Evolutionary conservation across 805 yeast species (phyloP).

Genomic region (Candida adriatica): DNA sequence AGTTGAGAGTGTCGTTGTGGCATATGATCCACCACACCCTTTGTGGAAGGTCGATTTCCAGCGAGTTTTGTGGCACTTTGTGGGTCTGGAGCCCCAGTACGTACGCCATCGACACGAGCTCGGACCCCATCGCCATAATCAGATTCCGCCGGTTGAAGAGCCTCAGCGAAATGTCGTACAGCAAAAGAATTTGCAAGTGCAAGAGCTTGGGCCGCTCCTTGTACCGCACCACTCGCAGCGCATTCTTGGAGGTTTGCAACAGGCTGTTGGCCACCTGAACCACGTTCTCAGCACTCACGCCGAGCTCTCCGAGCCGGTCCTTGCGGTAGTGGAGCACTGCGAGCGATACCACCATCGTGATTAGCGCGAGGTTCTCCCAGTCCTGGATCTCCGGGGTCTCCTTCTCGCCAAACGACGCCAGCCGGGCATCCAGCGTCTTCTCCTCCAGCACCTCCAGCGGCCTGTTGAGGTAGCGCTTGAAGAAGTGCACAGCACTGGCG

Average conservation of each 20-base stretch:
- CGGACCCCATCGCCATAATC: constrained; percentile 16
- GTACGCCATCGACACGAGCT: constrained; percentile 19
- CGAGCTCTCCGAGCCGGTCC: constrained; percentile 5
- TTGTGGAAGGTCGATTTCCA: constrained; percentile 14
- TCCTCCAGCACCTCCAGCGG: constrained; percentile 15
- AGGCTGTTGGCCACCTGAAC: constrained; percentile 11
- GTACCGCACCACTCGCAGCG: constrained; percentile 12
- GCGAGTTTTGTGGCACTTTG: constrained; percentile 15
- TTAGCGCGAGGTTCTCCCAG: constrained; percentile 15
- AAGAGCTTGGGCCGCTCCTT: constrained; percentile 15
- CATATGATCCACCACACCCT: constrained; percentile 21
- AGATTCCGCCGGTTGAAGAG: constrained; percentile 13
- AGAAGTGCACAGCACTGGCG: constrained; percentile 5
- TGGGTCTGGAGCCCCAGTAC: constrained; percentile 15
- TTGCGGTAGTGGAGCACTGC: constrained; percentile 14
- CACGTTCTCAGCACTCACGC: constrained; percentile 3
- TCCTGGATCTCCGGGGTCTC: constrained; percentile 2
- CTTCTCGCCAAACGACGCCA: not conserved
- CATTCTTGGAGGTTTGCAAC: constrained; percentile 14
- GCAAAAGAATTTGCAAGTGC: constrained; percentile 16
- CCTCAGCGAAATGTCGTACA: constrained; percentile 12
- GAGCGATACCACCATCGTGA: constrained; percentile 14
- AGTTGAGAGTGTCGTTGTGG: constrained; percentile 16
- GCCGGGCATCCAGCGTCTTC: constrained; percentile 3
- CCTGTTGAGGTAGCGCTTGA: constrained; percentile 9